Conservation (phyloP, 352 stramenopile species). For the Phytophthora syringae region DNA sequence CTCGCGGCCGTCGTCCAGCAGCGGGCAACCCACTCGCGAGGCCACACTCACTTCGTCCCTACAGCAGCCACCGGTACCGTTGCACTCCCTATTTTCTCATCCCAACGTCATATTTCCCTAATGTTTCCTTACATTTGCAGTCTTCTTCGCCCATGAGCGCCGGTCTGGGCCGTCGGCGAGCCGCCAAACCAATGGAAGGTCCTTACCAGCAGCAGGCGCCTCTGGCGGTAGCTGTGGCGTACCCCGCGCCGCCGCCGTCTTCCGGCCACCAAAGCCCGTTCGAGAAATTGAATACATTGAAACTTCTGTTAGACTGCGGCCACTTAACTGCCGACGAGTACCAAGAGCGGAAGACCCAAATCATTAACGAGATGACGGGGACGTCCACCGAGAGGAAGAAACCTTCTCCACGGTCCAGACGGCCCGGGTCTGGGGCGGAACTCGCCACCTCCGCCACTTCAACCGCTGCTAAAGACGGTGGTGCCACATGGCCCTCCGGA, state of each 20-base stretch:
- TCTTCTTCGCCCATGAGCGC: slow-evolving; percentile 19
- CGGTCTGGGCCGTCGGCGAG: slow-evolving; percentile 17
- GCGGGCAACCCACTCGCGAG: slow-evolving; percentile 13
- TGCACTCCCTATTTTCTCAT: background rate
- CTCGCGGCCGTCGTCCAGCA: slow-evolving; percentile 4
- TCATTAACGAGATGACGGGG: slow-evolving; percentile 89
- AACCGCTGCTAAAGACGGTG: slow-evolving; percentile 84
- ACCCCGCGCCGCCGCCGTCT: slow-evolving; percentile 11
- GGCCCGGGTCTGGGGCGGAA: background rate
- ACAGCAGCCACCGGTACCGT: slow-evolving; percentile 21
- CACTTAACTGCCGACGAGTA: slow-evolving; percentile 84
- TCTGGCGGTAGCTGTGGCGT: slow-evolving; percentile 33
- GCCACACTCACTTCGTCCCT: slow-evolving; percentile 15
- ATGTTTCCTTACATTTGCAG: slow-evolving; percentile 4
- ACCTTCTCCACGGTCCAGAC: slow-evolving; percentile 35
- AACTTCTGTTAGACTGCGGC: slow-evolving; percentile 79
- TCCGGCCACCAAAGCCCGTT: slow-evolving; percentile 56
- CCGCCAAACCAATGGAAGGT: slow-evolving; percentile 25
- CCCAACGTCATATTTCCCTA: too few relatives aligned
- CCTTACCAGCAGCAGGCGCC: slow-evolving; percentile 17
- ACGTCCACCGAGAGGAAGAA: slow-evolving; percentile 75
- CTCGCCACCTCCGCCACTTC: slow-evolving; percentile 34
- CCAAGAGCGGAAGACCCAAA: slow-evolving; percentile 84
- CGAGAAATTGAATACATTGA: slow-evolving; percentile 88
- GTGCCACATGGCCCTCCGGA: slow-evolving; percentile 78